phyloP scores from a whole-genome alignment of 495 filamentous ascomycete genomes.

The Neurospora sp. region DNA sequence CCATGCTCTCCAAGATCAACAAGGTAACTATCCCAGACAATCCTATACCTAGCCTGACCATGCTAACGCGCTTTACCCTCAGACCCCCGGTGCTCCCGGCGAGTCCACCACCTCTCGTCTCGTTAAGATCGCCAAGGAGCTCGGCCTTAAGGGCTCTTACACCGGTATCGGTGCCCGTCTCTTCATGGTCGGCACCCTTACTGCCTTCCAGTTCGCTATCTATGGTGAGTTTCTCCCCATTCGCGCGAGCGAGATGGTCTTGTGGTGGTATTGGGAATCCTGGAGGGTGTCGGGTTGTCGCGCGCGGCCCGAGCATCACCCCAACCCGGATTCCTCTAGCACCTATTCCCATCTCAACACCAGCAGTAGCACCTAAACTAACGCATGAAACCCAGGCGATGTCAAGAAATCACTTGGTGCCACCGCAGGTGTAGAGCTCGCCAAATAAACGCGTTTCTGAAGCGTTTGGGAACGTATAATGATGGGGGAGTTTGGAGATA shows the following conservation, averaged over 20 bases:
- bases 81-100: conserved; percentile 86
- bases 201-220: conserved; percentile 94
- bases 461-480: background rate
- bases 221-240: conserved; percentile 47
- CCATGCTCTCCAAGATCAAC: conserved; percentile 99
- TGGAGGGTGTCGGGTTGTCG: background rate
- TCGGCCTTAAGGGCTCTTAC: conserved; percentile 82
- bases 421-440: conserved; percentile 66
- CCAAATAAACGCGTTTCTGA: conserved; percentile 25
- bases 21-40: conserved; percentile 32
- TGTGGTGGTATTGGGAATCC: background rate
- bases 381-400: conserved; percentile 4
- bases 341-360: background rate
- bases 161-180: conserved; percentile 88
- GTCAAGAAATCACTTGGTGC: conserved; percentile 46
- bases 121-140: conserved; percentile 92
- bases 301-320: background rate
- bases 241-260: background rate
- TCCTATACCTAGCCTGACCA: background rate
- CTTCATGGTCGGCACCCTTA: conserved; percentile 71
- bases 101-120: conserved; percentile 86
- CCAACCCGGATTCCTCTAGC: background rate
- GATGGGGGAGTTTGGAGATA: background rate
- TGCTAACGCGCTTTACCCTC: background rate
- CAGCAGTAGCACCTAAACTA: background rate